A percentile compares a stretch with the other conserved stretches of the same genome.
Conservation (phyloP, 495 filamentous ascomycete genomes). For the Lepidopterella palustris region DNA sequence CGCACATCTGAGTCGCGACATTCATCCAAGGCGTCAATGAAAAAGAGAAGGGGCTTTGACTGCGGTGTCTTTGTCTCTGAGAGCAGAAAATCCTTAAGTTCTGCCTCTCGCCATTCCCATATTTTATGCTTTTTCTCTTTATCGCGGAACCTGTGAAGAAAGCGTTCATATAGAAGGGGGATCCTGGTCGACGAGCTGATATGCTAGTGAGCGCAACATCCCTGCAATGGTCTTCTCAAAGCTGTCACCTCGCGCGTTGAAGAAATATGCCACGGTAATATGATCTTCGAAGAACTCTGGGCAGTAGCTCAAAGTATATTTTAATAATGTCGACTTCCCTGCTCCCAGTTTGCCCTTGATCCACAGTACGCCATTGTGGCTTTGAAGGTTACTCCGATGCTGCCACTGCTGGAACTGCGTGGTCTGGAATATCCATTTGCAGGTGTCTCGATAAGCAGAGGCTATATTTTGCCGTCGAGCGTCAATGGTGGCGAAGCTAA, state of each 20-base stretch:
- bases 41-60: conserved; percentile 2
- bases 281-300: conserved; percentile 11
- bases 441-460: conserved; percentile 32
- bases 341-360: conserved; percentile 31
- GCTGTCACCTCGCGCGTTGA: conserved; percentile 35
- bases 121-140: background rate
- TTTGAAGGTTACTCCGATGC: conserved; percentile 4
- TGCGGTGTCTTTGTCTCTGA: conserved; percentile 8
- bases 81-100: conserved; percentile 4
- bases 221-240: conserved; percentile 22
- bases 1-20: conserved; percentile 13
- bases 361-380: conserved; percentile 25
- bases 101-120: conserved; percentile 7
- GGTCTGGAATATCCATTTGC: conserved; percentile 24
- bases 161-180: background rate
- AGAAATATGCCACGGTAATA: conserved; percentile 37
- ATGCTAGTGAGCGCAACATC: conserved; percentile 14
- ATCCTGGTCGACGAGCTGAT: conserved; percentile 16
- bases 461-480: conserved; percentile 35
- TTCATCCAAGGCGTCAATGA: conserved; percentile 25
- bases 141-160: background rate
- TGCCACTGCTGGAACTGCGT: conserved; percentile 19
- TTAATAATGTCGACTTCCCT: conserved; percentile 30
- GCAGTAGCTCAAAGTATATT: conserved; percentile 4
- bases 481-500: conserved; percentile 10